Percentiles rank a stretch among this genome's conserved stretches.
Conservation (phyloP, 306 rosid genomes). For the Trichosanthes truncata region DNA sequence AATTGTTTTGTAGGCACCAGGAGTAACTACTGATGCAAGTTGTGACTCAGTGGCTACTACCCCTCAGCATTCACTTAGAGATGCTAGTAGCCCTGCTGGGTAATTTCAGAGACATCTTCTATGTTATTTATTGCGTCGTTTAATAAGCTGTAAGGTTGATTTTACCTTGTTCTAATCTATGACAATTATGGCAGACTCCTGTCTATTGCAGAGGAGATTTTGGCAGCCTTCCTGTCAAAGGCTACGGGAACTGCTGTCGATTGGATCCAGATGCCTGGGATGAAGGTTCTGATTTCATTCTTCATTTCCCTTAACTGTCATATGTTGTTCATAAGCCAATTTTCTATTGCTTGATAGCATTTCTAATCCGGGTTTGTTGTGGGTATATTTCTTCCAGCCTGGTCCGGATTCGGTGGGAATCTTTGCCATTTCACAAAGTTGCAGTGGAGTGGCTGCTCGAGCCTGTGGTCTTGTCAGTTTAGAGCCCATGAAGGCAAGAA, state of each 20-base stretch:
- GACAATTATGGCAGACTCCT: slow-evolving; percentile 61
- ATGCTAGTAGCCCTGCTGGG: slow-evolving; percentile 98
- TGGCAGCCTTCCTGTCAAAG: slow-evolving; percentile 99
- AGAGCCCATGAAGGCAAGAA: slow-evolving; percentile 78
- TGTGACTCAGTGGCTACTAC: slow-evolving; percentile 82
- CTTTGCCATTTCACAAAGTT: slow-evolving; percentile 88
- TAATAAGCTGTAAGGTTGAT: neutral
- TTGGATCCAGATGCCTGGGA: slow-evolving; percentile 99
- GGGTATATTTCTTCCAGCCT: slow-evolving; percentile 40
- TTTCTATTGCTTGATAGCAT: neutral
- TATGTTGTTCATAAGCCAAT: neutral
- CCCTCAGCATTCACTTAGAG: slow-evolving; percentile 71
- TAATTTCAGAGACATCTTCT: slow-evolving; percentile 22
- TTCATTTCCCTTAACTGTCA: neutral
- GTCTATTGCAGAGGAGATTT: slow-evolving; percentile 91
- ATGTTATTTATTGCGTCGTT: neutral
- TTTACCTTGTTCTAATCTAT: neutral
- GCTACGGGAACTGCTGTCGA: slow-evolving; percentile 99
- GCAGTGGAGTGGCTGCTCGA: slow-evolving; percentile 99
- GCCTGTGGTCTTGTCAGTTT: slow-evolving; percentile 96
- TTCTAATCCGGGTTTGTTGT: neutral
- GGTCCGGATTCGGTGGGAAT: slow-evolving; percentile 99
- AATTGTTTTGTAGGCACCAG: slow-evolving; percentile 44
- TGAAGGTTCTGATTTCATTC: slow-evolving; percentile 52
- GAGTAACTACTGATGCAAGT: slow-evolving; percentile 76